Evolutionary conservation across 2,329 filamentous ascomycete genomes (phyloP).

Genomic region (Aspergillus fijiensis): DNA sequence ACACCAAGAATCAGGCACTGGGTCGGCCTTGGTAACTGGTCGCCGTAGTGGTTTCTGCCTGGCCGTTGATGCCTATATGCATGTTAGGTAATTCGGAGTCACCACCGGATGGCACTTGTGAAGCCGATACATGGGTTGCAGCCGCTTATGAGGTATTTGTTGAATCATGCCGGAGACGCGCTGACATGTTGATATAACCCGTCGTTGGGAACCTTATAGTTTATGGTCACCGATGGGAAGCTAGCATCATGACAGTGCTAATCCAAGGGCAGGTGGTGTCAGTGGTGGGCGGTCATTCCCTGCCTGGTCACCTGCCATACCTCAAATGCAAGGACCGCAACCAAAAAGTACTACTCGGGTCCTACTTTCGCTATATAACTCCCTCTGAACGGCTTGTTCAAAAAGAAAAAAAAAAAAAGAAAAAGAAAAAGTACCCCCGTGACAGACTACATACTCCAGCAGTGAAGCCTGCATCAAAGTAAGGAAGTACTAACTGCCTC

Average conservation of each 20-base stretch:
- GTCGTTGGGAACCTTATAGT: background rate
- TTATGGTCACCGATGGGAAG: background rate
- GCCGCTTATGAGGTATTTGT: background rate
- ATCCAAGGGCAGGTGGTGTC: background rate
- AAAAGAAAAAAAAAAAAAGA: no score
- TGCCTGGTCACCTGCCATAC: constrained; percentile 7
- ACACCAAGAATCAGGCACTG: background rate
- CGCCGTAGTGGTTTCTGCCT: background rate
- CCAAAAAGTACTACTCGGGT: background rate
- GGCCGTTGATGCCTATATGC: background rate
- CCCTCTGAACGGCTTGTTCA: background rate
- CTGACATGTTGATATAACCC: background rate
- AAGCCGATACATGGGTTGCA: background rate
- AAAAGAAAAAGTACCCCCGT: background rate
- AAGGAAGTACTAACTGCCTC: background rate
- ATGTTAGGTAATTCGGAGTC: constrained; percentile 3
- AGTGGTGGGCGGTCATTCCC: background rate
- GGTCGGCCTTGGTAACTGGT: background rate
- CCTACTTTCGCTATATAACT: background rate
- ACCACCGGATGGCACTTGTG: background rate
- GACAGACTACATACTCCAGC: background rate
- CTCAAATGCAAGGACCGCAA: background rate
- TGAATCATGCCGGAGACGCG: background rate
- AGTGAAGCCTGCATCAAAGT: background rate
- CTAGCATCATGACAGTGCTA: constrained; percentile 1